phyloP scores from a whole-genome alignment of 169 alveolate species.

The Cryptosporidium sp. region DNA sequence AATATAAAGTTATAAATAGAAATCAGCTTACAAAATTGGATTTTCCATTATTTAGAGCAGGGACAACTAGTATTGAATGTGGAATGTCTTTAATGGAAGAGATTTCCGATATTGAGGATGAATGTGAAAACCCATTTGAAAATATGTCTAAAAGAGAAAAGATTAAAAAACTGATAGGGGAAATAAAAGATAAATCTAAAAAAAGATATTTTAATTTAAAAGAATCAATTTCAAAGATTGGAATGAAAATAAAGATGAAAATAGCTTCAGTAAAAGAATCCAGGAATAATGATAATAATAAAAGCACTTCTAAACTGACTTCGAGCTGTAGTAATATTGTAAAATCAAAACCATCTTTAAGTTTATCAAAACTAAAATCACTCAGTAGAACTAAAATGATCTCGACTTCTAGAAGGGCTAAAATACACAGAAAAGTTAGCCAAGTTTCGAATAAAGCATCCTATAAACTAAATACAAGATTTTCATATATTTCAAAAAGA shows the following conservation, averaged over 20 bases:
- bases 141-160: constrained; percentile 10
- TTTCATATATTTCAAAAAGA: constrained; percentile 30
- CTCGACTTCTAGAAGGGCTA: constrained; percentile 20
- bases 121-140: constrained; percentile 35
- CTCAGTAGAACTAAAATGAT: neutral
- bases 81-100: constrained; percentile 64
- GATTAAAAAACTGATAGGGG: neutral
- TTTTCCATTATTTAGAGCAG: constrained; percentile 26
- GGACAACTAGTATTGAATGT: constrained; percentile 33
- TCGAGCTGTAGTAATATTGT: constrained; percentile 11
- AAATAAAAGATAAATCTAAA: neutral
- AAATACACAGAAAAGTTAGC: neutral
- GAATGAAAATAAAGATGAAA: neutral
- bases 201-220: neutral
- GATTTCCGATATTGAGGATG: constrained; percentile 65
- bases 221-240: neutral
- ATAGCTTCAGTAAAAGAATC: neutral
- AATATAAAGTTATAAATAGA: constrained; percentile 57
- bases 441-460: constrained; percentile 2
- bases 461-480: neutral
- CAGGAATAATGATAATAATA: neutral
- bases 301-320: neutral
- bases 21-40: constrained; percentile 47
- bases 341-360: neutral
- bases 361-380: constrained; percentile 12